Base-by-base conservation (phyloP, 108 stramenopile genomes). In the Pseudonitzschia multiseries region DNA sequence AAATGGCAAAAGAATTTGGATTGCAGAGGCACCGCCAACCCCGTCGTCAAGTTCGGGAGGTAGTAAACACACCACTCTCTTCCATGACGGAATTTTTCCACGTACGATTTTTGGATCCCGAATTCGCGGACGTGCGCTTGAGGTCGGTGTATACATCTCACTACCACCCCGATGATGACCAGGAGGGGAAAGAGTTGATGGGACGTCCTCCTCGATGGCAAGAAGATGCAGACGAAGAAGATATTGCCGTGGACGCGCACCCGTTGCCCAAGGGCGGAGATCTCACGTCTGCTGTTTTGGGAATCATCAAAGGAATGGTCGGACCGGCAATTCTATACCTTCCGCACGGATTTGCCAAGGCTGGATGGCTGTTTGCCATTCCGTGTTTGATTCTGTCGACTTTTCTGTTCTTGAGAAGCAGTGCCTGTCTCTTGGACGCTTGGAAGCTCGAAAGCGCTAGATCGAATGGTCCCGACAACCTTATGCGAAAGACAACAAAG, bases 281-380 rank as follows among this genome's bases (percentile, higher is more conserved):
- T 26, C 73, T 86, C 44, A 46, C 74, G 28, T 76, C 81, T 3
- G 83, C 86, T 0, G 73, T 78, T 20, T 59, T 86, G n/a, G 86
- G 86, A 32, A 84, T 86, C 17, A 85, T 89, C 74, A 89, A 89
- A 56, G 83, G 84, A 31, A 84, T 82, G 77, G 80, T 89, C 12
- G 88, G 88, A 29, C 84, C 88, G 5, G 85, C 85, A 6, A 86
- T 89, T 68, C 71, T 89, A 15, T 89, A 84, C 66, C 57, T 89
- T 28, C 88, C 88, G 22, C 81, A 84, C 65, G 88, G 83, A 52
- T 86, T 89, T 72, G 73, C 79, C 21, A 70, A 72, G 54, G 79
- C 84, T 43, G 88, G 88, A 21, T 86, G 73, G 56, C 50, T 57
- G 1, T 75, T 84, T 54, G 75, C 85, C 54, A 70, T 89, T 50